A percentile compares a stretch with the other conserved stretches of the same genome.
These are phyloP conservation scores for Crithidia sp. DNA, from an alignment of 208 protist genomes.

Conservation along the genomic window DNA sequence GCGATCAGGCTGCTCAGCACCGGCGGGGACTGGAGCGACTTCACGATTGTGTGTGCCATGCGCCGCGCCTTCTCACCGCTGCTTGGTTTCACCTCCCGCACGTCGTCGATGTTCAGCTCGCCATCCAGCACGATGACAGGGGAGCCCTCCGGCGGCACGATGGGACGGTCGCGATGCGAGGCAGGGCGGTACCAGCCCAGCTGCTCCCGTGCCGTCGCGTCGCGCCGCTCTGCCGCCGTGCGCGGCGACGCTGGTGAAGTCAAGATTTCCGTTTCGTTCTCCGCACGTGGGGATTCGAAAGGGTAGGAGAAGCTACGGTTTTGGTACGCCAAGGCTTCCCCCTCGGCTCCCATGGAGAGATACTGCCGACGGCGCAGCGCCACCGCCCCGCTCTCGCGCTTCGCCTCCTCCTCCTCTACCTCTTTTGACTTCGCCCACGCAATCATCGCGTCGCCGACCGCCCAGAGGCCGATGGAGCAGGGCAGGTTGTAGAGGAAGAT, in stretches of 20 bases:
- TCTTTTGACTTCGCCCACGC: constrained; percentile 29
- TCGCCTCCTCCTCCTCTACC: constrained; percentile 19
- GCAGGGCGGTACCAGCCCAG: constrained; percentile 48
- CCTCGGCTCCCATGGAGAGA: neutral
- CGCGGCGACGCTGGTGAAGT: neutral
- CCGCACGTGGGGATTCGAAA: constrained; percentile 18
- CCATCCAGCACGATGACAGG: constrained; percentile 16
- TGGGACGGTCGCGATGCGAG: constrained; percentile 28
- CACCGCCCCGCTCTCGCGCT: neutral
- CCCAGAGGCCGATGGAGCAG: constrained; percentile 66
- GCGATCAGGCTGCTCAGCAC: constrained; percentile 55
- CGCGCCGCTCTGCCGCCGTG: constrained; percentile 16
- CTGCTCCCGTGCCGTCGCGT: constrained; percentile 42
- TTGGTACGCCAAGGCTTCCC: constrained; percentile 10
- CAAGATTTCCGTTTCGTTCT: neutral
- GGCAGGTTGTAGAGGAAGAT: constrained; percentile 81
- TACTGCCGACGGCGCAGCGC: constrained; percentile 6
- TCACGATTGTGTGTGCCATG: constrained; percentile 15
- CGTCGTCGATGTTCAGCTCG: constrained; percentile 13
- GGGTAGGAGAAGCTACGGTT: constrained; percentile 36
- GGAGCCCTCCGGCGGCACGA: constrained; percentile 15
- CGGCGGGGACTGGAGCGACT: constrained; percentile 47
- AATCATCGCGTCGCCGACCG: constrained; percentile 51
- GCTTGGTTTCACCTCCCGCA: neutral
- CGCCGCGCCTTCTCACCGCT: constrained; percentile 4